These are phyloP conservation scores for Zygoascus flipseniorum DNA, from an alignment of 805 yeast genomes.

Conservation along the genomic window DNA sequence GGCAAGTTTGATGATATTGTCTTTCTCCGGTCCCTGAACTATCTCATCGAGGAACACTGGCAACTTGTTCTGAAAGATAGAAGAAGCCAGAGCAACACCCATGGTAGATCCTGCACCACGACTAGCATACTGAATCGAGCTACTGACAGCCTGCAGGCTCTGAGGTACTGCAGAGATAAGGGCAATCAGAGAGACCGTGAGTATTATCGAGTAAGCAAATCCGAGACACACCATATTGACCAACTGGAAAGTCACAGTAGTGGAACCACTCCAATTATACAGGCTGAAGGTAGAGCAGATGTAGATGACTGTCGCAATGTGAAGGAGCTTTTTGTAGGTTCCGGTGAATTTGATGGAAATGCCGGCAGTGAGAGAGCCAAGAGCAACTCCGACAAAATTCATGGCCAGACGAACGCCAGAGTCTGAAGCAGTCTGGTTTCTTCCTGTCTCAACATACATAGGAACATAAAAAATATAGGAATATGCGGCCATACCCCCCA, in stretches of 20 bases:
- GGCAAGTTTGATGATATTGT: constrained; percentile 28
- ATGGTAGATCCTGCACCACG: constrained; percentile 80
- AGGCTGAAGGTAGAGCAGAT: constrained; percentile 40
- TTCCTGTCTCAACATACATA: constrained; percentile 49
- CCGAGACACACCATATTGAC: constrained; percentile 47
- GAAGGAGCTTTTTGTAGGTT: constrained; percentile 43
- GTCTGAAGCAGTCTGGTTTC: constrained; percentile 43
- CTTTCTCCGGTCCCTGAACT: constrained; percentile 9
- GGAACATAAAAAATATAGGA: constrained; percentile 64
- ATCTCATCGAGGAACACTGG: constrained; percentile 21
- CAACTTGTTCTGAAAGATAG: constrained; percentile 51
- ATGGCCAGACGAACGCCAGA: constrained; percentile 43
- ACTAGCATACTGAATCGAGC: constrained; percentile 83
- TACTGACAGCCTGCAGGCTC: constrained; percentile 70
- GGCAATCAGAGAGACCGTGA: constrained; percentile 65
- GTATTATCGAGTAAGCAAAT: constrained; percentile 53
- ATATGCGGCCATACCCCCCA: constrained; percentile 59
- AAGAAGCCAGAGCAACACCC: constrained; percentile 67
- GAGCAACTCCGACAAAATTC: constrained; percentile 59
- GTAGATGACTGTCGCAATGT: constrained; percentile 35
- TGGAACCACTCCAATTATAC: constrained; percentile 16
- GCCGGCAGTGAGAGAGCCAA: constrained; percentile 63
- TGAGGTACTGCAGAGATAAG: constrained; percentile 67
- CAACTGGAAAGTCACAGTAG: constrained; percentile 32
- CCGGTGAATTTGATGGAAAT: constrained; percentile 60